These are phyloP conservation scores for Candida tropicalis DNA, from an alignment of 1,139 yeast genomes.

Conservation along the genomic window DNA sequence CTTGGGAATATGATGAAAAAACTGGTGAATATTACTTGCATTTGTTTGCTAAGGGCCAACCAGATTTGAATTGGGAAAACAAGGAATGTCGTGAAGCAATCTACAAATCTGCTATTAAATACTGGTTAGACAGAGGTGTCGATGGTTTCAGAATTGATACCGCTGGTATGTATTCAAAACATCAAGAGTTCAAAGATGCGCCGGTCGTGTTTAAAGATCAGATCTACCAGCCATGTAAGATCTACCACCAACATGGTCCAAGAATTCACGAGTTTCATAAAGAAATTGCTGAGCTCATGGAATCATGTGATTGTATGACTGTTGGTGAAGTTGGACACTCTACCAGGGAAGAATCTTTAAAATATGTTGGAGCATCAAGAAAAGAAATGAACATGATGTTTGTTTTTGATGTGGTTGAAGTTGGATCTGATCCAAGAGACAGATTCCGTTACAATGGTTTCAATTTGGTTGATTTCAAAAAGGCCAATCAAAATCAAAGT, in stretches of 20 bases:
- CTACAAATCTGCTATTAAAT: slow-evolving; percentile 48
- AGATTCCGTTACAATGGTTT: slow-evolving; percentile 37
- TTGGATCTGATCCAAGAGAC: slow-evolving; percentile 39
- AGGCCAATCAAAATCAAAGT: slow-evolving; percentile 33
- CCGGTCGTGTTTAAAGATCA: slow-evolving; percentile 45
- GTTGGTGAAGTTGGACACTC: slow-evolving; percentile 57
- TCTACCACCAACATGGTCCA: slow-evolving; percentile 46
- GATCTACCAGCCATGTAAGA: slow-evolving; percentile 40
- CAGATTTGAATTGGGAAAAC: slow-evolving; percentile 63
- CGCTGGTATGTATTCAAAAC: slow-evolving; percentile 55
- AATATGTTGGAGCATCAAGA: slow-evolving; percentile 50
- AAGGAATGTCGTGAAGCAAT: slow-evolving; percentile 52
- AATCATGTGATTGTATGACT: slow-evolving; percentile 53
- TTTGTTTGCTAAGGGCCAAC: slow-evolving; percentile 54
- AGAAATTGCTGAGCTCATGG: slow-evolving; percentile 48
- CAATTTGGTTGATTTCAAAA: slow-evolving; percentile 43
- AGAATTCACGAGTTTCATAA: slow-evolving; percentile 58
- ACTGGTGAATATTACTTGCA: slow-evolving; percentile 57
- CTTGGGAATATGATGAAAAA: slow-evolving; percentile 56
- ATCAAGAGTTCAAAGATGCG: slow-evolving; percentile 48
- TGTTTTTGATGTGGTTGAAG: slow-evolving; percentile 47
- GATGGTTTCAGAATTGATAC: slow-evolving; percentile 62
- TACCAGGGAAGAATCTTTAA: slow-evolving; percentile 41
- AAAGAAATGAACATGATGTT: slow-evolving; percentile 56
- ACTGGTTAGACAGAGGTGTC: slow-evolving; percentile 57